phyloP scores from a whole-genome alignment of 2,329 filamentous ascomycete genomes.

The Fusarium nygamai region DNA sequence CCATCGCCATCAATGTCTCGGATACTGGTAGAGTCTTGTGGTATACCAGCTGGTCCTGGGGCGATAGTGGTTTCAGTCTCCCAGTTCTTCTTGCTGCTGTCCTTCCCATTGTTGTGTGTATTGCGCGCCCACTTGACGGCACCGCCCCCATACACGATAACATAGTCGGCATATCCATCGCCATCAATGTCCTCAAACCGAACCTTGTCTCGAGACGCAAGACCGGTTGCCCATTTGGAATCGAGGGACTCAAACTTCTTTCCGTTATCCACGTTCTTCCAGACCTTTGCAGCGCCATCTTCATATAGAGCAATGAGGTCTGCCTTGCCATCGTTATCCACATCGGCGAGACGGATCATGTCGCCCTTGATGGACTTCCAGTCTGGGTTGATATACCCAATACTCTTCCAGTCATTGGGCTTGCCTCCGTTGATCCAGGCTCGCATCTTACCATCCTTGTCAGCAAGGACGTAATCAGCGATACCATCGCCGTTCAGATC shows the following conservation, averaged over 20 bases:
- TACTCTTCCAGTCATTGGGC: constrained; percentile 13
- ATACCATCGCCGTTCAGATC: constrained; percentile 24
- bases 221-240: constrained; percentile 13
- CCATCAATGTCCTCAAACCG: constrained; percentile 24
- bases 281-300: constrained; percentile 25
- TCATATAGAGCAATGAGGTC: constrained; percentile 7
- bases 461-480: constrained; percentile 12
- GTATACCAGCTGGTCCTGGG: not conserved
- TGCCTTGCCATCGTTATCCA: constrained; percentile 24
- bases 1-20: not conserved
- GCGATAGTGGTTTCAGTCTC: not conserved
- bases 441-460: constrained; percentile 1
- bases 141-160: constrained; percentile 8
- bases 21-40: not conserved
- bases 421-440: constrained; percentile 21
- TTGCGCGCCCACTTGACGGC: not conserved
- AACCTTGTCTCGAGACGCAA: constrained; percentile 3
- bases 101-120: constrained; percentile 2
- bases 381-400: constrained; percentile 6
- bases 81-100: constrained; percentile 25
- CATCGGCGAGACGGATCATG: constrained; percentile 22
- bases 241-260: constrained; percentile 9
- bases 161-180: constrained; percentile 25
- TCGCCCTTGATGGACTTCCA: constrained; percentile 10
- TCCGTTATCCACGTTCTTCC: constrained; percentile 19